Base-by-base conservation (phyloP, 129 eudicot species). In the Pittosporum tobira region DNA sequence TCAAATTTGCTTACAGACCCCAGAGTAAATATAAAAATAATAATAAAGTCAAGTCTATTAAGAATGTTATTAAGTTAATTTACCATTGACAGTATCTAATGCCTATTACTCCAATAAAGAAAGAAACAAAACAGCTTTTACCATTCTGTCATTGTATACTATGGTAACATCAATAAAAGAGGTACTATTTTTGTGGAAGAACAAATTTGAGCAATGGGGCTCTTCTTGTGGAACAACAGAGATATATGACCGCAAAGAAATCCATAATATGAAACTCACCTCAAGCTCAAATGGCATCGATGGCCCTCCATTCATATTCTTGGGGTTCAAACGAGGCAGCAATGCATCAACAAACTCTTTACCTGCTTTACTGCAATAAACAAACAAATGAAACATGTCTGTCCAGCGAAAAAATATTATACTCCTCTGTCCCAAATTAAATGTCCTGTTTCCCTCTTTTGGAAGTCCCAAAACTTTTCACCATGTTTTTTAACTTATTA, bases 231-330 rank as follows among this genome's bases (percentile, higher is more conserved):
- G n/a, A 18, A 18, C 7, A 5, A 9, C 20, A 21, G 60, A 25
- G 3, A 27, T 55, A 13, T 30, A 40, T 12, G 11, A 30, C n/a
- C 27, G 9, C 16, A 55, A 54, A n/a, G 8, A 55, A 8, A 48
- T 57, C 34, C 20, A 30, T 37, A 52, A 20, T 37, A 34, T 12
- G 18, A 6, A 65, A 75, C 75, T 52, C 51, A 93, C 99, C 99
- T 93, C 99, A 42, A 93, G 94, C 71, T 83, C 94, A 79, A 93
- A 93, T 46, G 99, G 91, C 99, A 93, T 87, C 45, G 91, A 81
- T 66, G 76, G 69, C 24, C 77, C 85, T 77, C 90, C 99, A 71
- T 67, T 83, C 64, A 71, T 67, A 68, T 75, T 80, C 64, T 83
- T 79, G 30, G 96, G 96, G 57, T 81, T 93, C 62, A 93, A 68